Base-by-base conservation (phyloP, 805 yeast species). In the Lachancea sp. region DNA sequence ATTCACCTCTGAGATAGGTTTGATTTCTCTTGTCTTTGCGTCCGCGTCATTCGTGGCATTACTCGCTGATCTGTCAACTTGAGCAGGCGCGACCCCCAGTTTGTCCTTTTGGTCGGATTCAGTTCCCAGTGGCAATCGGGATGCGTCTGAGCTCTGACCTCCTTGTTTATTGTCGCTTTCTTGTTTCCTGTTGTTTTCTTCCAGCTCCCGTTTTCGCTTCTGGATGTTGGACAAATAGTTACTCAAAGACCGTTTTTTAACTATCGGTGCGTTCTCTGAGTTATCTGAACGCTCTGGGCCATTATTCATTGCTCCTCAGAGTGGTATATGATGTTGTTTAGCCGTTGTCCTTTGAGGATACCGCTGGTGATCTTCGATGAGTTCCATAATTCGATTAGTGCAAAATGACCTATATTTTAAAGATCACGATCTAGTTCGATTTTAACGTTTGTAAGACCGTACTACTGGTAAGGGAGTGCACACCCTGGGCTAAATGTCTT, bases 211-310 rank as follows among this genome's bases (percentile, higher is more conserved):
- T 30, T 58, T 52, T 51, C 66, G 51, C 9, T 53, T 45, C 22
- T 36, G 52, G 3, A 61, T 60, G 38, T 59, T 60, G 26, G 65
- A 61, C 17, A 63, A 47, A 44, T 63, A 63, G 36, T 62, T 62
- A 32, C 67, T 58, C 36, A 63, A 40, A 1, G 67, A 61, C 41
- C 66, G 54, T 33, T 51, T 59, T 49, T 61, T 62, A 3, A 55
- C 53, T 15, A 54, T 41, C 13, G 39, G 19, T 13, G 34, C 29
- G 20, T 6, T 27, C 5, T 12, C 36, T 10, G 17, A n/a, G 3
- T 20, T 16, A n/a, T 15, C 32, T 9, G 32, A 16, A 18, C 15
- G 17, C 15, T 26, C 35, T 18, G 32, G 4, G 20, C 25, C 37
- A 13, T 46, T 50, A 34, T 42, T 30, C 51, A 51, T 51, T 12